A percentile compares a stretch with the other conserved stretches of the same genome.
These are phyloP conservation scores for Gastrolobium bilobum DNA, from an alignment of 306 rosid genomes.

Conservation along the genomic window DNA sequence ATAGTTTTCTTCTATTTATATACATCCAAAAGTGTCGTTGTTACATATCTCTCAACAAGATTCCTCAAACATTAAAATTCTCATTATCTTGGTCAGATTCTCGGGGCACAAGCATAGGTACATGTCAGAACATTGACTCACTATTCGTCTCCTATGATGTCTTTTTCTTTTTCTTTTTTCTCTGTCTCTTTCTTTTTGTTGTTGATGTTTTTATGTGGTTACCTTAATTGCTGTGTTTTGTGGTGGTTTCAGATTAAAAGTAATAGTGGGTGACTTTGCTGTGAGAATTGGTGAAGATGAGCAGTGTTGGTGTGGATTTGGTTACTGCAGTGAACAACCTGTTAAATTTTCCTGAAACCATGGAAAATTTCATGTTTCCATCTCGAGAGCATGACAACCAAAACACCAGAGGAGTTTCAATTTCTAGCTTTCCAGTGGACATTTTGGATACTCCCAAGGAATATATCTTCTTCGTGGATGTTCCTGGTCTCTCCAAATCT, in stretches of 20 bases:
- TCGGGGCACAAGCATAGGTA: slow-evolving; percentile 2
- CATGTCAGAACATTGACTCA: background rate
- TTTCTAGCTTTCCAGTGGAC: slow-evolving; percentile 61
- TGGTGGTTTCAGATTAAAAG: slow-evolving; percentile 17
- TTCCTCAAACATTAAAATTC: background rate
- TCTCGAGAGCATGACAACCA: slow-evolving; percentile 42
- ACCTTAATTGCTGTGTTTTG: background rate
- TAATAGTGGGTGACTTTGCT: background rate
- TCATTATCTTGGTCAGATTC: background rate
- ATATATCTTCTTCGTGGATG: slow-evolving; percentile 66
- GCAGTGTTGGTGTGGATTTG: slow-evolving; percentile 53
- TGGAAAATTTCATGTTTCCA: slow-evolving; percentile 52
- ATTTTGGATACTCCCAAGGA: slow-evolving; percentile 70
- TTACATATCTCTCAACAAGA: no score
- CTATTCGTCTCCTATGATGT: background rate
- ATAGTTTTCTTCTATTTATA: background rate
- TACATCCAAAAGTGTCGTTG: background rate
- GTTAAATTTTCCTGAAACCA: slow-evolving; percentile 58
- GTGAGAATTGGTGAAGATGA: slow-evolving; percentile 49
- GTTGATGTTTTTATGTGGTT: background rate
- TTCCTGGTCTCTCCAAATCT: slow-evolving; percentile 79
- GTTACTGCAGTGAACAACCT: slow-evolving; percentile 52
- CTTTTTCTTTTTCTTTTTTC: background rate
- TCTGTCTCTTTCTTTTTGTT: no score
- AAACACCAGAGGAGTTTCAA: slow-evolving; percentile 42